Conservation (phyloP, 2,329 filamentous ascomycete species). For the Diaporthe ilicicola region DNA sequence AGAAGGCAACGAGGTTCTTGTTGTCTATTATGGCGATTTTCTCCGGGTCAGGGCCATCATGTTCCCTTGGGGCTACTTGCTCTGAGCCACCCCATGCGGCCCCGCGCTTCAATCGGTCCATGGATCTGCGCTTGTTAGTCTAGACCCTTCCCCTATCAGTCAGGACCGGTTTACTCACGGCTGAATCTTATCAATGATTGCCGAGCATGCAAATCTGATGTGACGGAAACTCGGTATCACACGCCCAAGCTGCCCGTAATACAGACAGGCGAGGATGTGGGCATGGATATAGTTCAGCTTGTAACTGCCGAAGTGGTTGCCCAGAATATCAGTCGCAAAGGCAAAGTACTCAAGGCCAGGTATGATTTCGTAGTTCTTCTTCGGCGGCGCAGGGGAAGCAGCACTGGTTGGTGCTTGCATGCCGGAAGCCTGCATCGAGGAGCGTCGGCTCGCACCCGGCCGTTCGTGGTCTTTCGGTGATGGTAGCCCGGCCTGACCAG, state of each 20-base stretch:
- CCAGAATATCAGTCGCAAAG: constrained; percentile 85
- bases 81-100: neutral
- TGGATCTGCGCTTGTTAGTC: constrained; percentile 47
- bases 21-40: constrained; percentile 60
- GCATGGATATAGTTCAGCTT: constrained; percentile 87
- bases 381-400: constrained; percentile 38
- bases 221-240: constrained; percentile 83
- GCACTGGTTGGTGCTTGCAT: constrained; percentile 38
- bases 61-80: constrained; percentile 32
- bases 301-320: constrained; percentile 79
- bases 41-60: constrained; percentile 17
- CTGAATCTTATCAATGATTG: constrained; percentile 77
- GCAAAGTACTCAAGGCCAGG: constrained; percentile 92
- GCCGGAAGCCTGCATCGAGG: constrained; percentile 54
- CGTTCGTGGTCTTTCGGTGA: constrained; percentile 63
- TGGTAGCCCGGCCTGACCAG: constrained; percentile 51
- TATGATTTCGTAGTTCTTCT: constrained; percentile 80
- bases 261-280: constrained; percentile 84
- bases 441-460: constrained; percentile 55
- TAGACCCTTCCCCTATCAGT: neutral
- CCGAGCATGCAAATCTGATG: constrained; percentile 64
- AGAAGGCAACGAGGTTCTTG: constrained; percentile 79
- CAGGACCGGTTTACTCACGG: constrained; percentile 59
- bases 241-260: constrained; percentile 86
- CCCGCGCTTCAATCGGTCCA: constrained; percentile 52